These are phyloP conservation scores for Magnolia officinalis DNA, from an alignment of 164 flowering plant genomes.

Conservation along the genomic window DNA sequence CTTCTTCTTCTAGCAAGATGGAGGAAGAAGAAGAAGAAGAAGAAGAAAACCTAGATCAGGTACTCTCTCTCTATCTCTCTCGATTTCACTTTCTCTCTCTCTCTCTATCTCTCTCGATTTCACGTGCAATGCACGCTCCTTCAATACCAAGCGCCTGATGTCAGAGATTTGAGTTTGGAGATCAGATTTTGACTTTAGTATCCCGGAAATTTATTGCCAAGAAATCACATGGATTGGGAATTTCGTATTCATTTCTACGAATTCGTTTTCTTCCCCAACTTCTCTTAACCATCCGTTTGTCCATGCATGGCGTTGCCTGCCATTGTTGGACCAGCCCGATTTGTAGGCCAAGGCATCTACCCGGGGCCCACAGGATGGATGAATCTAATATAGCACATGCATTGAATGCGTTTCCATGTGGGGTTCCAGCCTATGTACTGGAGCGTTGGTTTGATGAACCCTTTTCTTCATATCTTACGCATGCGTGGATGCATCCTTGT, in stretches of 20 bases:
- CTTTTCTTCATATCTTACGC: too few relatives aligned
- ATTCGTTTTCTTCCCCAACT: not conserved
- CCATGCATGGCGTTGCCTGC: too few relatives aligned
- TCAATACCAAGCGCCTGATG: not conserved
- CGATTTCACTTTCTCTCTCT: not conserved
- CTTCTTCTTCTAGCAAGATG: conserved; percentile 27
- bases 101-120: not conserved
- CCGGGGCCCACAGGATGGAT: too few relatives aligned
- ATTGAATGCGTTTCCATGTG: too few relatives aligned
- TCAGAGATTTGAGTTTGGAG: too few relatives aligned
- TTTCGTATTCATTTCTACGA: not conserved
- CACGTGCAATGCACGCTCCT: not conserved
- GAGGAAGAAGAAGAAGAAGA: conserved; percentile 17
- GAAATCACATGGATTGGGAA: not conserved
- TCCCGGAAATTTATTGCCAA: not conserved
- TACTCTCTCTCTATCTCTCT: conserved; percentile 6
- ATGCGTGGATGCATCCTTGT: too few relatives aligned
- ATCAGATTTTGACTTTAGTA: not conserved
- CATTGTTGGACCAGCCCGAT: too few relatives aligned
- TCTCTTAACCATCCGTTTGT: too few relatives aligned
- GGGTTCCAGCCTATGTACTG: too few relatives aligned
- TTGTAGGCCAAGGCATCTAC: too few relatives aligned
- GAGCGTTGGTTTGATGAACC: too few relatives aligned
- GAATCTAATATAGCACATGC: too few relatives aligned
- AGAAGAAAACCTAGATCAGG: conserved; percentile 38